A percentile compares a stretch with the other conserved stretches of the same genome.
phyloP scores from a whole-genome alignment of 129 eudicot species.

The Silybum marianum region DNA sequence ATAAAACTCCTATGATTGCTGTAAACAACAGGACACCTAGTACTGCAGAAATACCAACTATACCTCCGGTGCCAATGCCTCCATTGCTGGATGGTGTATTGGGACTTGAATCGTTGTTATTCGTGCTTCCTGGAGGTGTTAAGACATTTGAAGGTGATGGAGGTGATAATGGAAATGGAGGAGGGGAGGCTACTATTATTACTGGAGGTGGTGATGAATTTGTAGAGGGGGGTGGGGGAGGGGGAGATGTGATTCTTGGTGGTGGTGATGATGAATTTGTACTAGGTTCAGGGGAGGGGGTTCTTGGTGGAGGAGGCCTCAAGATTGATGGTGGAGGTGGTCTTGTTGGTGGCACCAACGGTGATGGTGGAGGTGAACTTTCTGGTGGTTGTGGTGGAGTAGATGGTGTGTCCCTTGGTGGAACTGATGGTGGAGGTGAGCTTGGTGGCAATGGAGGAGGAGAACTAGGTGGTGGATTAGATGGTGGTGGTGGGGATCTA shows the following conservation, averaged over 20 bases:
- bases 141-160: constrained; percentile 38
- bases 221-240: constrained; percentile 28
- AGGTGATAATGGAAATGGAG: constrained; percentile 26
- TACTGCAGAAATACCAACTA: constrained; percentile 46
- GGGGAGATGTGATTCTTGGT: not conserved
- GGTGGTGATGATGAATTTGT: constrained; percentile 35
- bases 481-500: constrained; percentile 37
- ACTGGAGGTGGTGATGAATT: constrained; percentile 29
- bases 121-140: constrained; percentile 40
- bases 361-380: constrained; percentile 36
- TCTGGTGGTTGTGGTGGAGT: constrained; percentile 31
- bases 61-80: constrained; percentile 50
- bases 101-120: constrained; percentile 36
- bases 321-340: constrained; percentile 22
- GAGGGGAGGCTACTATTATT: constrained; percentile 24
- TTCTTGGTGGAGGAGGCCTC: constrained; percentile 28
- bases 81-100: constrained; percentile 40
- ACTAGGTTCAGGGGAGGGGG: constrained; percentile 16
- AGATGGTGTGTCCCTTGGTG: constrained; percentile 21
- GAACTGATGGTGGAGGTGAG: constrained; percentile 30
- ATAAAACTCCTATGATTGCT: constrained; percentile 33
- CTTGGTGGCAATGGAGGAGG: constrained; percentile 34
- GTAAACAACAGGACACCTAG: constrained; percentile 47
- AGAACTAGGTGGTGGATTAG: constrained; percentile 24
- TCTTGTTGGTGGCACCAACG: constrained; percentile 30